These are phyloP conservation scores for Pharus latifolius DNA, from an alignment of 176 grass and related monocot genomes.

Conservation along the genomic window DNA sequence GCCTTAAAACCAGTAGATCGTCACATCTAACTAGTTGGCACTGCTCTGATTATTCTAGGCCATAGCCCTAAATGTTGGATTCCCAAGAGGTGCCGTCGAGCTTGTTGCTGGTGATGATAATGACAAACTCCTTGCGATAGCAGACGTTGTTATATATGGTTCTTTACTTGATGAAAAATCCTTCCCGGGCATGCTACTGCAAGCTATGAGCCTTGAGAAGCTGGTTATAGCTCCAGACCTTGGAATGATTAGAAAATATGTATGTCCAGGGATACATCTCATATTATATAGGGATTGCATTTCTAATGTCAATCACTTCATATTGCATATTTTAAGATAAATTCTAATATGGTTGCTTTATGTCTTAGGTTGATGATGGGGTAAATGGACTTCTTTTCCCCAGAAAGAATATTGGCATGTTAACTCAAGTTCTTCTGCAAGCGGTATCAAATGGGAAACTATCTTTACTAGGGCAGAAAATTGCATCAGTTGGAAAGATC, in stretches of 20 bases:
- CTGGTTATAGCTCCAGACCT: slow-evolving; percentile 90
- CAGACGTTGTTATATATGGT: slow-evolving; percentile 80
- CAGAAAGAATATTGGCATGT: slow-evolving; percentile 40
- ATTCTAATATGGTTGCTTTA: slow-evolving; percentile 24
- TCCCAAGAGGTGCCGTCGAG: slow-evolving; percentile 45
- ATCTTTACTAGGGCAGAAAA: slow-evolving; percentile 51
- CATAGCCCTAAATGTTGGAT: slow-evolving; percentile 55
- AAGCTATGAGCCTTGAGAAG: slow-evolving; percentile 86
- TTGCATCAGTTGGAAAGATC: slow-evolving; percentile 65
- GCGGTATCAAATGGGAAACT: slow-evolving; percentile 57
- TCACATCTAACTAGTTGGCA: slow-evolving; percentile 15
- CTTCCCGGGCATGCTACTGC: slow-evolving; percentile 63
- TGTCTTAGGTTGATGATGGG: slow-evolving; percentile 70
- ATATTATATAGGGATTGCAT: slow-evolving; percentile 15
- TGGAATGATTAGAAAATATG: slow-evolving; percentile 78
- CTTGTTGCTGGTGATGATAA: slow-evolving; percentile 46
- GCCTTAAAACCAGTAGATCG: neutral
- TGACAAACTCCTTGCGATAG: slow-evolving; percentile 38
- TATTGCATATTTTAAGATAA: neutral
- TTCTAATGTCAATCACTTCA: neutral
- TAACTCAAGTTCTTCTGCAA: slow-evolving; percentile 50
- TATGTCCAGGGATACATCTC: slow-evolving; percentile 19
- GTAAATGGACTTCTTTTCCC: slow-evolving; percentile 80
- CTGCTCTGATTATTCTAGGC: slow-evolving; percentile 32
- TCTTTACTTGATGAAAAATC: slow-evolving; percentile 87